Base-by-base conservation (phyloP, 2,329 filamentous ascomycete genomes). In the Aspergillus phoenicis region DNA sequence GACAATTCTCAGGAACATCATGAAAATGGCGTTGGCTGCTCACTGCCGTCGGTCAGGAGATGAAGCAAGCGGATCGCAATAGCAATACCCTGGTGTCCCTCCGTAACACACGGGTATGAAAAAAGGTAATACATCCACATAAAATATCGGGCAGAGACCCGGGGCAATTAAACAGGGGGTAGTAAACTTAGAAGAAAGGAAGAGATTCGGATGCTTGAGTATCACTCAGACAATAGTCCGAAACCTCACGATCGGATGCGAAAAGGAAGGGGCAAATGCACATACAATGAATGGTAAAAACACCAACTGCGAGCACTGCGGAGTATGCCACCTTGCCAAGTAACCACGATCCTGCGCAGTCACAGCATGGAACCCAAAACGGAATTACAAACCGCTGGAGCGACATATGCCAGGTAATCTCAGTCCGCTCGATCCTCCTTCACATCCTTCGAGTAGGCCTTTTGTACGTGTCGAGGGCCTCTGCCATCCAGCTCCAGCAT, bases 401-500 rank as follows among this genome's bases (percentile, higher is more conserved):
- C 26, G 20, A 57, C 39, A 11, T 24, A 53, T 51, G 22, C 17
- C 39, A 60, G 52, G 30, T 38, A 36, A 15, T n/a, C 36, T 73
- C 60, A 77, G 33, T 68, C 66, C 49, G 64, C 52, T 57, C 73
- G 75, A 57, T 79, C 77, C 65, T 79, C 77, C 66, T 75, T 78
- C 43, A 75, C 65, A 63, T 78, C 77, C 58, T 76, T 78, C 41
- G 74, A 72, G 60, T 80, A 79, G 10, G 75, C 79, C 65, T 77
- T 75, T 64, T 80, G 75, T 56, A 81, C 72, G 67, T 80, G 77
- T 45, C 75, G 75, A 41, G 72, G 69, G 22, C 76, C 77, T 62
- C 76, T 84, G 1, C 91, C 89, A 72, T 96, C 91, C 54, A 87
- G 82, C 75, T 97, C 93, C 51, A 97, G 82, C 62, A 91, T 90